Evolutionary conservation across 2,329 filamentous ascomycete species (phyloP).

Genomic region (Xylariaceae sp.): DNA sequence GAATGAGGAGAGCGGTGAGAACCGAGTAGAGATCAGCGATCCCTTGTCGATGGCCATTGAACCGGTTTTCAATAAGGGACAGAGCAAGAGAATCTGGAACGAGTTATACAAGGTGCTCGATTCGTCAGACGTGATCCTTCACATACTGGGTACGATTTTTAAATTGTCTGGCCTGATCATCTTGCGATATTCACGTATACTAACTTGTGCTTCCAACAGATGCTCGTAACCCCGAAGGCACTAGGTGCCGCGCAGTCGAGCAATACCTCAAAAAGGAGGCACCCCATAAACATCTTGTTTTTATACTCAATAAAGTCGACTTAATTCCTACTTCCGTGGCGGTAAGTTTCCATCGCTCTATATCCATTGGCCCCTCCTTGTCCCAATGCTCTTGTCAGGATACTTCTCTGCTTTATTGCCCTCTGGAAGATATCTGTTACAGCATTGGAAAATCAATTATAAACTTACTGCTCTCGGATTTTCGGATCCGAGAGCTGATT

Average conservation of each 20-base stretch:
- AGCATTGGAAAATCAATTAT: conserved; percentile 87
- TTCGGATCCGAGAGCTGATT: conserved; percentile 63
- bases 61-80: conserved; percentile 89
- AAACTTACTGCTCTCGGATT: conserved; percentile 62
- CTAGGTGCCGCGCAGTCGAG: conserved; percentile 82
- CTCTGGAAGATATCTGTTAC: conserved; percentile 90
- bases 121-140: conserved; percentile 89
- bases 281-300: conserved; percentile 80
- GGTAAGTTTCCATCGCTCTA: conserved; percentile 57
- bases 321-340: conserved; percentile 87
- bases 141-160: conserved; percentile 49
- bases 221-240: conserved; percentile 83
- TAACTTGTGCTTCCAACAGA: conserved; percentile 49
- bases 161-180: neutral
- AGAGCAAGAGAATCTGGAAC: conserved; percentile 93
- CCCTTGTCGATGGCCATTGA: conserved; percentile 64
- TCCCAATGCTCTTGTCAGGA: conserved; percentile 83
- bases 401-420: conserved; percentile 58
- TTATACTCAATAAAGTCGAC: conserved; percentile 88
- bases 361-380: conserved; percentile 25
- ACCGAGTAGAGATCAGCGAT: conserved; percentile 39
- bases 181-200: neutral
- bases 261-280: conserved; percentile 93
- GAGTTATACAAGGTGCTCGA: conserved; percentile 57
- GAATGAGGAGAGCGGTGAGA: conserved; percentile 42